Base-by-base conservation (phyloP, 108 stramenopile species). In the Epithemia pelagica region DNA sequence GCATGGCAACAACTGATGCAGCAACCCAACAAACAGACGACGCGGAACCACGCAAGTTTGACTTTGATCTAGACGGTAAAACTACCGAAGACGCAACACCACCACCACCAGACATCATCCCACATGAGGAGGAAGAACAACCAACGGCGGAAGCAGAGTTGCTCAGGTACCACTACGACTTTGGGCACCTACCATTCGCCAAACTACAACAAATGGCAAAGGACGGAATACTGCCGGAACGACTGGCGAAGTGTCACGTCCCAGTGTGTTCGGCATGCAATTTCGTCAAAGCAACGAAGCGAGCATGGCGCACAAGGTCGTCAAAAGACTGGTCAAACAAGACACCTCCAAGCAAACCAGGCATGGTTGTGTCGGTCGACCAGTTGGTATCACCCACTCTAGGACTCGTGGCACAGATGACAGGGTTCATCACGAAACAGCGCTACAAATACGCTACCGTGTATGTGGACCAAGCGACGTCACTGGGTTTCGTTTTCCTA, bases 351-450 rank as follows among this genome's bases (percentile, higher is more conserved):
- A 58, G 7, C 22, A 27, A 53, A 53, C 83, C 80, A 1, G 84
- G 81, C 0, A 32, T 77, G 51, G 53, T 56, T 32, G 68, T 85
- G 2, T 68, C 69, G 23, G 78, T 85, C 18, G 78, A 85, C 61
- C 78, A 79, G 54, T 52, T 82, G 22, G 69, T 74, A 2, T 76
- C 75, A 21, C 30, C 67, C 2, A 78, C 72, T 23, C 85, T 78
- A 5, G 82, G 82, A 0, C 60, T 81, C 5, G 70, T 86, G 33
- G 77, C 75, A n/a, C 79, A 86, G 53, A 54, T 79, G 54, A 28
- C 62, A 24, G 82, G 78, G 52, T 61, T 68, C 18, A 59, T 79
- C 8, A 86, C 77, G 0, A 52, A 27, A 15, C 51, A 66, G 1
- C 53, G 81, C 0, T 75, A 80, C 72, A 31, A 65, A n/a, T 64